Evolutionary conservation across 2,329 filamentous ascomycete species (phyloP).

Genomic region (Geoglossum cookeanum): DNA sequence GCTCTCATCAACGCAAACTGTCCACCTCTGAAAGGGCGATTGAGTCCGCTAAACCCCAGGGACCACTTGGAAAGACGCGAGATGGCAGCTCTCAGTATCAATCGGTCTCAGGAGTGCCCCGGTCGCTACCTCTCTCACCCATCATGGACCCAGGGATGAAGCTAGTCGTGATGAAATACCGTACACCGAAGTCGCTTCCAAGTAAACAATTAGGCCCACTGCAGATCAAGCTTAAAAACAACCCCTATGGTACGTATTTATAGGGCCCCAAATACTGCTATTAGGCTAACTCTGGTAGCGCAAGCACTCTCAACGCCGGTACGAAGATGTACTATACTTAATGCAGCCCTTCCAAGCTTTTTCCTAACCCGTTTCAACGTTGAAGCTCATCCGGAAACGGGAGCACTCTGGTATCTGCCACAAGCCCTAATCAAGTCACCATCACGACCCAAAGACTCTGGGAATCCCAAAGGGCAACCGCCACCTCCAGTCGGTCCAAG

Average conservation of each 20-base stretch:
- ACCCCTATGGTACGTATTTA: conserved; percentile 38
- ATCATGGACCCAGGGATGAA: conserved; percentile 26
- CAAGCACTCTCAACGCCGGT: conserved; percentile 40
- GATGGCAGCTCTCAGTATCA: not conserved
- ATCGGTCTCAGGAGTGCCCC: conserved; percentile 5
- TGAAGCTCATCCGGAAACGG: conserved; percentile 34
- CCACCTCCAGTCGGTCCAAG: conserved; percentile 11
- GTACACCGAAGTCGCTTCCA: conserved; percentile 22
- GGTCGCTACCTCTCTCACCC: conserved; percentile 27
- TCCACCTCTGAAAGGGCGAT: not conserved
- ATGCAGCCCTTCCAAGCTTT: conserved; percentile 32
- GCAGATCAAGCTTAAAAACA: conserved; percentile 38
- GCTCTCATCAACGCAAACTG: not conserved
- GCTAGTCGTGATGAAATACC: conserved; percentile 19
- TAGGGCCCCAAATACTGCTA: not conserved
- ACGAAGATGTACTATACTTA: conserved; percentile 35
- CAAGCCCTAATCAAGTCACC: conserved; percentile 14
- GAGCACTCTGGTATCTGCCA: conserved; percentile 37
- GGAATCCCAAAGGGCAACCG: not conserved
- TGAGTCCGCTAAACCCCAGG: not conserved
- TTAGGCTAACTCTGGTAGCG: conserved; percentile 24
- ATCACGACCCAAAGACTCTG: not conserved
- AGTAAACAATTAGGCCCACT: conserved; percentile 26
- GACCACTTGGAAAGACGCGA: not conserved
- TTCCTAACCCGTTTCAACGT: conserved; percentile 45